Percentiles rank a stretch among this genome's conserved stretches.
These are phyloP conservation scores for Epichloe elymi DNA, from an alignment of 2,329 filamentous ascomycete genomes.

Conservation along the genomic window DNA sequence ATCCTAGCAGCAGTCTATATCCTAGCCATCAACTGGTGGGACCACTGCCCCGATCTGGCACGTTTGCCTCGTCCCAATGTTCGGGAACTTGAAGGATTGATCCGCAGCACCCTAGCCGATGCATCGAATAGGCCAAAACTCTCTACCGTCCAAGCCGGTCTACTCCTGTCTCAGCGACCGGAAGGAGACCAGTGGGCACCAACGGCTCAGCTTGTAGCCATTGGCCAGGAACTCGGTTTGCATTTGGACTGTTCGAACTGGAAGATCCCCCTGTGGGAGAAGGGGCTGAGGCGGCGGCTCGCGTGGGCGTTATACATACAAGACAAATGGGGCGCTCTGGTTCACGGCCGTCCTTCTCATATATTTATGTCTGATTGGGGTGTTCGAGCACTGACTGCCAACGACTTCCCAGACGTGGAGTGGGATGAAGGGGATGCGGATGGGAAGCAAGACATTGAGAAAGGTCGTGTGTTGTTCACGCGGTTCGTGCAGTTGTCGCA, in stretches of 20 bases:
- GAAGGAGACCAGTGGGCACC: conserved; percentile 72
- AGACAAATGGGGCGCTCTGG: conserved; percentile 78
- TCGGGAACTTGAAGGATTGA: conserved; percentile 58
- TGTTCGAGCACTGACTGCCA: conserved; percentile 48
- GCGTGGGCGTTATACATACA: conserved; percentile 92
- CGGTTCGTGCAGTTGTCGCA: conserved; percentile 65
- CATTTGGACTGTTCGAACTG: conserved; percentile 78
- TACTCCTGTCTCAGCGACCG: conserved; percentile 61
- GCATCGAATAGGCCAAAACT: conserved; percentile 74
- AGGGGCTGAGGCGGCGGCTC: conserved; percentile 68
- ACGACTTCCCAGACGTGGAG: conserved; percentile 63
- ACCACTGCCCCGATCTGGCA: conserved; percentile 55
- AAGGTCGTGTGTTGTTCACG: conserved; percentile 56
- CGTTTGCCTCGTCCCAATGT: conserved; percentile 56
- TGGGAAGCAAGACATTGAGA: conserved; percentile 51
- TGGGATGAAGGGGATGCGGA: conserved; percentile 48
- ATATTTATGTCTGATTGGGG: conserved; percentile 60
- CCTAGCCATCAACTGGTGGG: conserved; percentile 80
- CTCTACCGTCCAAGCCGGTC: conserved; percentile 64
- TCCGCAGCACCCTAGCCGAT: conserved; percentile 58
- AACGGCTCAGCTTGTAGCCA: conserved; percentile 76
- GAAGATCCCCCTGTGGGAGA: conserved; percentile 78
- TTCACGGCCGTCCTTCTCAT: conserved; percentile 76
- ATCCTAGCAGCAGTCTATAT: conserved; percentile 73
- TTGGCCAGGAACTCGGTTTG: conserved; percentile 75